phyloP scores from a whole-genome alignment of 2,329 filamentous ascomycete species.

The Dothiorella sarmentorum region DNA sequence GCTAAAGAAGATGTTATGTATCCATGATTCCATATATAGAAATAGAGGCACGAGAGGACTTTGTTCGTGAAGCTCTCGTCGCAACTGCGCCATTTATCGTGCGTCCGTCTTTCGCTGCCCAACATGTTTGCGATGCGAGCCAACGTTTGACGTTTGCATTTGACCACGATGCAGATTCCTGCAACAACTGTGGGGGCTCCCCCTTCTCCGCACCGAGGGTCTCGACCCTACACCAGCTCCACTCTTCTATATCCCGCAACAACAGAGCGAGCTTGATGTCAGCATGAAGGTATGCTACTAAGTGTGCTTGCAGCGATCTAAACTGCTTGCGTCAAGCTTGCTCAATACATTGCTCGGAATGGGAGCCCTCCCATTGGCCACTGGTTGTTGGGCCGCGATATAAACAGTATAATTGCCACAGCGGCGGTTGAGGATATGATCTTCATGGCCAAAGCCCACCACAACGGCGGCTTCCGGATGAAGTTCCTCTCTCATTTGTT shows the following conservation, averaged over 20 bases:
- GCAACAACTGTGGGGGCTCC: not conserved
- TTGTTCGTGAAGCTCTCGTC: too few species aligned
- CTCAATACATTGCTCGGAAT: too few species aligned
- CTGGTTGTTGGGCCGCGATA: not conserved
- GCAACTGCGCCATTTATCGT: not conserved
- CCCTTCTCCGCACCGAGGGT: not conserved
- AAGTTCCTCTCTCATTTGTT: too few species aligned
- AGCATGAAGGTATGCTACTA: not conserved
- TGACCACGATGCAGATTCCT: not conserved
- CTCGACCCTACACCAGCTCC: too few species aligned
- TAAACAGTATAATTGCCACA: conserved; percentile 2
- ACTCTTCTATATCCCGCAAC: too few species aligned
- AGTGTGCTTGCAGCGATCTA: not conserved
- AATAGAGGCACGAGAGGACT: too few species aligned
- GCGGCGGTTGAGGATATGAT: not conserved
- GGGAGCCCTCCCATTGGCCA: not conserved
- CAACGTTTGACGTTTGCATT: not conserved
- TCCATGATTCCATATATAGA: too few species aligned
- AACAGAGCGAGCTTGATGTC: not conserved
- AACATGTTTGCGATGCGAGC: not conserved
- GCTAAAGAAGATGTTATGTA: conserved; percentile 6
- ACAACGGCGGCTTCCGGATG: not conserved
- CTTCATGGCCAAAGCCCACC: not conserved
- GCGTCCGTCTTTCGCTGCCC: not conserved
- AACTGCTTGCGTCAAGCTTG: not conserved